A percentile compares a stretch with the other conserved stretches of the same genome.
Evolutionary conservation across 202 grass and related monocot species (phyloP).

Genomic region (Zoysia matrella): DNA sequence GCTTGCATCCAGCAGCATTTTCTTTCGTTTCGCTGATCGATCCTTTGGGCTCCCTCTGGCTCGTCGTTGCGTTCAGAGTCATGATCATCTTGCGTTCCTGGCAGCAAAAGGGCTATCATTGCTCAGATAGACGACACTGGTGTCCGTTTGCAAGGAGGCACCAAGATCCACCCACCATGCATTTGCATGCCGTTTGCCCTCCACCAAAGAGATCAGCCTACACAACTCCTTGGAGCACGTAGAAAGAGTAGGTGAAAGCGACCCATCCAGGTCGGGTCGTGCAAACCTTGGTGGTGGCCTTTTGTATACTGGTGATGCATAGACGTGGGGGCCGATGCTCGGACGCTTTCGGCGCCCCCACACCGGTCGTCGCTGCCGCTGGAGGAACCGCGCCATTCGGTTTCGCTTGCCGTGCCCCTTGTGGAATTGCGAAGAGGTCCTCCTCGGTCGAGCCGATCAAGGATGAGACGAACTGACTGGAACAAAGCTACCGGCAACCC

Average conservation of each 20-base stretch:
- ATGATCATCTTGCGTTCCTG: slow-evolving; percentile 42
- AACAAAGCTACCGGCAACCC: not conserved
- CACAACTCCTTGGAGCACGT: too few species aligned
- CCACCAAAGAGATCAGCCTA: not conserved
- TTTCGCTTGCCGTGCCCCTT: not conserved
- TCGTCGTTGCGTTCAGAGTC: slow-evolving; percentile 58
- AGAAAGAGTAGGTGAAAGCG: too few species aligned
- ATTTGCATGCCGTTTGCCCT: too few species aligned
- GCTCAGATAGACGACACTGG: slow-evolving; percentile 44
- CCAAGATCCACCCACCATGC: not conserved
- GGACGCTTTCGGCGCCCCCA: slow-evolving; percentile 54
- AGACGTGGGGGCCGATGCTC: slow-evolving; percentile 11
- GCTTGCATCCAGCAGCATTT: slow-evolving; percentile 35
- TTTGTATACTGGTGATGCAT: not conserved
- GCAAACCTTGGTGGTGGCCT: not conserved
- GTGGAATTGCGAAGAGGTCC: too few species aligned
- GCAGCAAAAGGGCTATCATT: slow-evolving; percentile 54
- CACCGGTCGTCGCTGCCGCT: not conserved
- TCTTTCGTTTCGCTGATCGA: not conserved
- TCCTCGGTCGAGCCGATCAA: too few species aligned
- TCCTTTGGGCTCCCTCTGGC: slow-evolving; percentile 2
- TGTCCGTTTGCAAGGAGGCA: slow-evolving; percentile 45
- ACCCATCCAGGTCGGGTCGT: too few species aligned
- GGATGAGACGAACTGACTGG: not conserved
- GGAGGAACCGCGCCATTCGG: slow-evolving; percentile 28